phyloP scores from a whole-genome alignment of 1,284 basidiomycete species.

The Ustilago vetiveriae region DNA sequence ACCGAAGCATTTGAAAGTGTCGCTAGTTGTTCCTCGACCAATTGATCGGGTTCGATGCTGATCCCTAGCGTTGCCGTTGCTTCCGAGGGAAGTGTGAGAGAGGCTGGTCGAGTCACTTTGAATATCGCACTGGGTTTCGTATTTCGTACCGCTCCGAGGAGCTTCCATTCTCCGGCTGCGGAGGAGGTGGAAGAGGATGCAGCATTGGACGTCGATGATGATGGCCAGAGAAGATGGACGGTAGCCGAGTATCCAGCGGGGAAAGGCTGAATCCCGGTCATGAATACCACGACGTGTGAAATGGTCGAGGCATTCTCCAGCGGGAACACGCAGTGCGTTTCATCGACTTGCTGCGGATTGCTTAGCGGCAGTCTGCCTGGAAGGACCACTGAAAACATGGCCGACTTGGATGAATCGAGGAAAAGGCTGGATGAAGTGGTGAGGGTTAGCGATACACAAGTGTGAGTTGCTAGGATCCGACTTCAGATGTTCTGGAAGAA shows the following conservation, averaged over 20 bases:
- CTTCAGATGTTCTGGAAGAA: too few relatives aligned
- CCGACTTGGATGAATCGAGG: too few relatives aligned
- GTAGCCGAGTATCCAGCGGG: constrained; percentile 61
- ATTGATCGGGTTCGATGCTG: constrained; percentile 54
- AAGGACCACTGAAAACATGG: constrained; percentile 65
- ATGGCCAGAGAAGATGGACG: constrained; percentile 62
- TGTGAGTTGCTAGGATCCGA: too few relatives aligned
- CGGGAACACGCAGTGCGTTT: constrained; percentile 62
- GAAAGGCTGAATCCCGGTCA: constrained; percentile 63
- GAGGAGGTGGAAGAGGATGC: background rate
- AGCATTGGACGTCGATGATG: background rate
- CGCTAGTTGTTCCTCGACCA: constrained; percentile 58
- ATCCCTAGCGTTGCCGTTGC: constrained; percentile 59
- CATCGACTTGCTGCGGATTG: constrained; percentile 60
- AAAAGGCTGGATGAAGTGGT: too few relatives aligned
- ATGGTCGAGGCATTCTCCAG: constrained; percentile 55
- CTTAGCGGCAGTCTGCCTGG: constrained; percentile 62
- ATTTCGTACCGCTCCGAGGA: constrained; percentile 60
- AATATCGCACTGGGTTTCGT: constrained; percentile 65
- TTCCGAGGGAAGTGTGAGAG: background rate
- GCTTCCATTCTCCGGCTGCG: constrained; percentile 46
- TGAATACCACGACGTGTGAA: constrained; percentile 63
- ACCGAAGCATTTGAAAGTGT: background rate
- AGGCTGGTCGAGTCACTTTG: constrained; percentile 11
- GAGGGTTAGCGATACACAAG: too few relatives aligned